A percentile compares a stretch with the other conserved stretches of the same genome.
Evolutionary conservation across 192 early-diverging fungal species (phyloP).

Genomic region (Umbelopsis isabellina): DNA sequence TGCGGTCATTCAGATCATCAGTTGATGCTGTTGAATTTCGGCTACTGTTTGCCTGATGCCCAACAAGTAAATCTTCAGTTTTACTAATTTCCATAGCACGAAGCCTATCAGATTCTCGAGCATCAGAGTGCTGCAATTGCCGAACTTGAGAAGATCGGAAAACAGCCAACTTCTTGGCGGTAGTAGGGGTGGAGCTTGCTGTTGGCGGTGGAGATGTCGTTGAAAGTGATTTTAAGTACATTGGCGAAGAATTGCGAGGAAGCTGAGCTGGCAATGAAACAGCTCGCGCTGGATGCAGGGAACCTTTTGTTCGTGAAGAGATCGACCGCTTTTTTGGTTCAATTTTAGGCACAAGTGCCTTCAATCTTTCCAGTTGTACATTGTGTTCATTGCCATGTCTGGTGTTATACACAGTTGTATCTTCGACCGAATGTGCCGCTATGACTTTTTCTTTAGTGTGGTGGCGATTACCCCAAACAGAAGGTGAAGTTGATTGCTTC

Average conservation of each 20-base stretch:
- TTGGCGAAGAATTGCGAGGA: not conserved
- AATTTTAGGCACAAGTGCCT: conserved; percentile 29
- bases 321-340: conserved; percentile 27
- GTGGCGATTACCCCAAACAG: conserved; percentile 14
- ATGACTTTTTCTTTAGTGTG: conserved; percentile 13
- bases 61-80: not conserved
- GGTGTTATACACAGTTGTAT: too few species aligned
- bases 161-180: conserved; percentile 3
- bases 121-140: not conserved
- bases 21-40: too few species aligned
- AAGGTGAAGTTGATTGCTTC: not conserved
- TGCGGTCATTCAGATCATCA: too few species aligned
- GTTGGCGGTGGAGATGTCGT: not conserved
- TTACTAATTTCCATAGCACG: not conserved
- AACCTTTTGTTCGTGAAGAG: not conserved
- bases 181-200: not conserved
- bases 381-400: conserved; percentile 9
- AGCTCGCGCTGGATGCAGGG: not conserved
- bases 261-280: not conserved
- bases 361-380: conserved; percentile 19
- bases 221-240: not conserved
- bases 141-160: conserved; percentile 17
- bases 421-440: not conserved
- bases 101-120: not conserved
- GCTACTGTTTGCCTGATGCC: too few species aligned